These are phyloP conservation scores for Chlamydomonas eustigma DNA, from an alignment of 139 green algal genomes.

Conservation along the genomic window DNA sequence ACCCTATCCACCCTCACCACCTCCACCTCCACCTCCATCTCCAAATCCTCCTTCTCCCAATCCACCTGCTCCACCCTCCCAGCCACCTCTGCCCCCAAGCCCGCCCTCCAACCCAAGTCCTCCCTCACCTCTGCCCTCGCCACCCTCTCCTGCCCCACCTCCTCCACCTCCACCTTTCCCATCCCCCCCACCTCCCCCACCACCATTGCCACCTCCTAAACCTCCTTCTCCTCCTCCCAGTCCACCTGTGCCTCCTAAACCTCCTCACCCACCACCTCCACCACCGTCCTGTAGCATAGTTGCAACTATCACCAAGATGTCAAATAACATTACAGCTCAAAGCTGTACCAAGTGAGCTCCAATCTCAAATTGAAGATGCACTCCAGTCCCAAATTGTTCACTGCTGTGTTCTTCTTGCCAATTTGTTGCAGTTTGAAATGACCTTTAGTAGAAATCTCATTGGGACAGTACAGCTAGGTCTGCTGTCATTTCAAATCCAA, in stretches of 20 bases:
- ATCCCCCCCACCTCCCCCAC: not conserved
- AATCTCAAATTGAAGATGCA: not conserved
- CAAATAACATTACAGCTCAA: not conserved
- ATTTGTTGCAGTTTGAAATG: too few species aligned
- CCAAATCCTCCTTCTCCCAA: not conserved
- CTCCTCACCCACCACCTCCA: not conserved
- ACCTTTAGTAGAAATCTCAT: too few species aligned
- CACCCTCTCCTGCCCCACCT: not conserved
- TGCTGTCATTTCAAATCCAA: too few species aligned
- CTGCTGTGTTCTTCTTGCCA: too few species aligned
- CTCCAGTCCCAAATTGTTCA: too few species aligned
- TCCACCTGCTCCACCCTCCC: not conserved
- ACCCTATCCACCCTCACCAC: conserved; percentile 9
- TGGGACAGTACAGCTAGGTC: too few species aligned
- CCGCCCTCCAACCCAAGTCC: not conserved
- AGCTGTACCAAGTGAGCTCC: not conserved
- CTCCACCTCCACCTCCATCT: conserved; percentile 6
- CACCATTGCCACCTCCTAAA: not conserved
- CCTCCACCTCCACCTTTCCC: not conserved
- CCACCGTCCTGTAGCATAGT: not conserved
- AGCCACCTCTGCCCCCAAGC: not conserved
- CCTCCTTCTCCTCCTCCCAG: too few species aligned
- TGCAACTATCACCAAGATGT: not conserved
- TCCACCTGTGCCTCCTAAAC: not conserved
- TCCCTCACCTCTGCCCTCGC: too few species aligned